Base-by-base conservation (phyloP, 352 stramenopile species). In the Blastocystis hominis region DNA sequence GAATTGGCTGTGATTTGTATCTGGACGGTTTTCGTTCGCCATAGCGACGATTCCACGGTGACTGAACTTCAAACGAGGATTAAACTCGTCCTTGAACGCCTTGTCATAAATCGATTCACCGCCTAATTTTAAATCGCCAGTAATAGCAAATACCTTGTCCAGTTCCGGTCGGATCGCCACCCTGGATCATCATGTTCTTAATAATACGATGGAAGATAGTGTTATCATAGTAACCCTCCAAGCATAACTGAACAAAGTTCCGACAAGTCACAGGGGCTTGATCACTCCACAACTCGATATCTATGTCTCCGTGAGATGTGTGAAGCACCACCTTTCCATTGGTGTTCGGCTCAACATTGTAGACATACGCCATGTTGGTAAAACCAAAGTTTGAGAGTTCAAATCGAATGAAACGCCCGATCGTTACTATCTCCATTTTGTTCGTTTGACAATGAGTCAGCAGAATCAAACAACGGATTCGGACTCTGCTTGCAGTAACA, bases 271-370 rank as follows among this genome's bases (percentile, higher is more conserved):
- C 93, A 20, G 96, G 96, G 68, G 95, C 96, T 91, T 99, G 95
- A 86, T 97, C 95, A 59, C 94, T 93, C 94, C 95, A 99, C 63
- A 99, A 91, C 88, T 98, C 93, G 44, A 99, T 93, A 88, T 98
- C 95, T 15, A 99, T 88, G 80, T 97, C 94, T n/a, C 96, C 96
- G 86, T 97, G 95, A 55, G 93, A 96, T 70, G 96, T 99, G 88
- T 98, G 93, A 53, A 99, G 91, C 36, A 98, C 90, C 69, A 99
- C 94, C 88, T 97, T 97, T 24, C 95, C 96, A 81, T 95, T 91
- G 47, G 95, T 98, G 61, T 92, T 91, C 30, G 96, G 96, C 92
- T 98, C 96, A 1, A 94, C 97, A 68, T 96, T 94, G 90, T 98
- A 98, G 55, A 98, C 95, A 89, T 94, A 95, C 46, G 94, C 97